Percentiles rank a stretch among this genome's conserved stretches.
These are phyloP conservation scores for Litchi chinensis DNA, from an alignment of 345 rosid genomes.

Conservation along the genomic window DNA sequence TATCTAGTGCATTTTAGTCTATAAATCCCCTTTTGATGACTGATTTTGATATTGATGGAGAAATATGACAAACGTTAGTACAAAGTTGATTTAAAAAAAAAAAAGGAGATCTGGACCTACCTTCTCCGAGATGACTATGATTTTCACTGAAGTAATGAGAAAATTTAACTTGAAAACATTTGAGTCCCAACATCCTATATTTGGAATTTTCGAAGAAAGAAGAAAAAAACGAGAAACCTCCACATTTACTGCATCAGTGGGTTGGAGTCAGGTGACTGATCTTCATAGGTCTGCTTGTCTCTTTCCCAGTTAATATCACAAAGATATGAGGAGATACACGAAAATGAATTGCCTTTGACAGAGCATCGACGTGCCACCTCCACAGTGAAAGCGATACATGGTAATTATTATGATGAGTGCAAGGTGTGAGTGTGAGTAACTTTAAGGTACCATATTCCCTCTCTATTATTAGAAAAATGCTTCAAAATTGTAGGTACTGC, in stretches of 20 bases:
- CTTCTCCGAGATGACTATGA: neutral
- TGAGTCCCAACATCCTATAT: neutral
- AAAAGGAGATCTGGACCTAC: neutral
- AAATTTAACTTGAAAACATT: neutral
- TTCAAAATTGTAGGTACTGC: too few relatives aligned
- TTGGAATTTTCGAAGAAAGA: too few relatives aligned
- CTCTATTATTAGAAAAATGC: neutral
- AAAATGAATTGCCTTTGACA: neutral
- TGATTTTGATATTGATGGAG: neutral
- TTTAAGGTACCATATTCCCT: neutral
- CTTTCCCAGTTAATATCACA: neutral
- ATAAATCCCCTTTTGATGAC: too few relatives aligned
- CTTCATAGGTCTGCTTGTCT: neutral
- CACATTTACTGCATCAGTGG: neutral
- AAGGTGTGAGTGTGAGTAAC: neutral
- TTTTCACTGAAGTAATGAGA: too few relatives aligned
- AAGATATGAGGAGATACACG: neutral
- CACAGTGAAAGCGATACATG: neutral
- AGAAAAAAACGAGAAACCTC: neutral
- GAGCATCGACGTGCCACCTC: slow-evolving; percentile 1
- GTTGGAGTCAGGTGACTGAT: slow-evolving; percentile 2
- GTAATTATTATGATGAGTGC: neutral
- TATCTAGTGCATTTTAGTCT: too few relatives aligned
- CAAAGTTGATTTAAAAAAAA: too few relatives aligned
- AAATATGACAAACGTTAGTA: neutral